phyloP scores from a whole-genome alignment of 2,329 filamentous ascomycete genomes.

The Lecanicillium sp. region DNA sequence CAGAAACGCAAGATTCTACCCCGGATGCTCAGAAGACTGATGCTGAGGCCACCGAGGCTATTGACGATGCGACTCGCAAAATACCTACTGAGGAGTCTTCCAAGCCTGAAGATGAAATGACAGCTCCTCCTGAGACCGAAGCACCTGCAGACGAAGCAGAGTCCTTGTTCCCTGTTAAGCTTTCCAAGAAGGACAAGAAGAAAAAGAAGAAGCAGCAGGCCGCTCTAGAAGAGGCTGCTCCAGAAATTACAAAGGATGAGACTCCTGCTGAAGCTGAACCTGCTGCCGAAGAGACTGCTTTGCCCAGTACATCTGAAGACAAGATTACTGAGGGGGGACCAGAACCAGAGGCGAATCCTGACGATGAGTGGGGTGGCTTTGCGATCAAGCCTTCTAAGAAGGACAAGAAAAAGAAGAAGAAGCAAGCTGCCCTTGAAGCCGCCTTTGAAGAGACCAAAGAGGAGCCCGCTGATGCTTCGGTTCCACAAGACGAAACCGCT shows the following conservation, averaged over 20 bases:
- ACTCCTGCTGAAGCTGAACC: slow-evolving; percentile 11
- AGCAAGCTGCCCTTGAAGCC: slow-evolving; percentile 7
- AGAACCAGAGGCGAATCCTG: slow-evolving; percentile 13
- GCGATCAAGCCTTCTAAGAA: slow-evolving; percentile 14
- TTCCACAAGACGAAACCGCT: neutral
- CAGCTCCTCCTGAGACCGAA: neutral
- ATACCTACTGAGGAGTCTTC: neutral
- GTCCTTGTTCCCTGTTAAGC: slow-evolving; percentile 13
- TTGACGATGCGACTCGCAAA: slow-evolving; percentile 6
- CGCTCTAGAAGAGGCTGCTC: slow-evolving; percentile 11
- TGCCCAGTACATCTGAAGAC: slow-evolving; percentile 1
- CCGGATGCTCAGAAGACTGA: neutral
- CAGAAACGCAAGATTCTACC: neutral
- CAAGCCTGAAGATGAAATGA: slow-evolving; percentile 5
- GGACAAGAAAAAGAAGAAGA: slow-evolving; percentile 24
- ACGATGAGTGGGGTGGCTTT: neutral
- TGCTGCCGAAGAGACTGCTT: slow-evolving; percentile 4
- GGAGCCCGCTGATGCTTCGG: neutral
- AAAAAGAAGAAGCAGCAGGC: slow-evolving; percentile 24
- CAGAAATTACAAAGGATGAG: slow-evolving; percentile 5
- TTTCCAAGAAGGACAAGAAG: slow-evolving; percentile 27
- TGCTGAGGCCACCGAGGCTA: neutral
- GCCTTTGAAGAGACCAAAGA: slow-evolving; percentile 3
- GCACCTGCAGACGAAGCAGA: slow-evolving; percentile 5
- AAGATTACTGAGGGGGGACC: neutral